Base-by-base conservation (phyloP, 805 yeast species). In the Nakazawaea anatomiae region DNA sequence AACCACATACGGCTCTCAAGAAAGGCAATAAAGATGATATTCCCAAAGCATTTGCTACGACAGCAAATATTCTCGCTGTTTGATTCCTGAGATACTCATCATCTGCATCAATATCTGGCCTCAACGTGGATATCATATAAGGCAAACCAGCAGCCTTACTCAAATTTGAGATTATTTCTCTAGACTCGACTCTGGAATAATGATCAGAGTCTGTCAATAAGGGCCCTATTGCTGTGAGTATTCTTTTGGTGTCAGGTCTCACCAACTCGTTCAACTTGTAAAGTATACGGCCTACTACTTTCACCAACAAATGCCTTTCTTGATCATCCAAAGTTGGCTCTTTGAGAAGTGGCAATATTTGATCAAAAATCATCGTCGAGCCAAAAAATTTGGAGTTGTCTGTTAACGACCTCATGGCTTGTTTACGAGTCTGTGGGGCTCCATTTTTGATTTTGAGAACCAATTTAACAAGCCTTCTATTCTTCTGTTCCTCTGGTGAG, bases 91-190 rank as follows among this genome's bases (percentile, higher is more conserved):
- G 83, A 57, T 82, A 83, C 58, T 90, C 97, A 60, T 91, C 97
- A 8, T 76, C 76, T 58, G 86, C 82, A 57, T 87, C 96, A 42
- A 94, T 77, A 64, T 89, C 95, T 0, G 94, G 89, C 49, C 96
- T 73, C 62, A 92, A 69, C 0, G 83, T 78, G 1, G 89, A 73
- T n/a, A 94, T 80, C 80, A 90, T 84, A 34, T 81, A 82, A 0
- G 90, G 77, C 35, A 91, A 67, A 0, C 98, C 98, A 2, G 88
- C 91, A 1, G 94, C 88, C 55, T 82, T 85, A 3, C 96, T 72
- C 25, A 92, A 68, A 53, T 79, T 84, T 0, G 91, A 75, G 14
- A 90, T 77, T 31, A 89, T 79, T 54, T 89, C 96, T 45, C 87
- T 73, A 1, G 96, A 94, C 62, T 88, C 94, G 4, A 79, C 65